These are phyloP conservation scores for Phaffia australis DNA, from an alignment of 768 basidiomycete genomes.

Conservation along the genomic window DNA sequence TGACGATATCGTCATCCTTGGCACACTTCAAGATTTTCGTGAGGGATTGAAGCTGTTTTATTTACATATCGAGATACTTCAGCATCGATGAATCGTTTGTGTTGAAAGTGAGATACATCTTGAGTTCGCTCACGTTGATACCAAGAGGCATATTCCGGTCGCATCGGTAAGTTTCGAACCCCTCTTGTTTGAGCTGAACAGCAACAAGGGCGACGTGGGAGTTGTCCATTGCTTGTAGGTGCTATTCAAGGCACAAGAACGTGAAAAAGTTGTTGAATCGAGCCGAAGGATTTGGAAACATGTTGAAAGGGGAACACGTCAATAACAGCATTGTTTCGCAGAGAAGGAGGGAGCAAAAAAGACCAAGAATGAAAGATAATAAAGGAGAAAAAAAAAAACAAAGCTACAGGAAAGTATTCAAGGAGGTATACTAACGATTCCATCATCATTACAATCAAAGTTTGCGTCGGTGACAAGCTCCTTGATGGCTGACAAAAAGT, in stretches of 20 bases:
- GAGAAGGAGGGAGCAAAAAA: background rate
- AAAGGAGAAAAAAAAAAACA: background rate
- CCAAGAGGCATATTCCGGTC: conserved; percentile 68
- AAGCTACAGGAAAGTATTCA: background rate
- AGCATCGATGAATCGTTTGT: conserved; percentile 16
- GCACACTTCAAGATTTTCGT: conserved; percentile 96
- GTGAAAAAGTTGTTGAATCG: background rate
- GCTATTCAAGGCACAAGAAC: conserved; percentile 38
- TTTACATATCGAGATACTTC: background rate
- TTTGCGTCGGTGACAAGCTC: conserved; percentile 96
- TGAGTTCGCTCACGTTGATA: conserved; percentile 36
- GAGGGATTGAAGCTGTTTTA: conserved; percentile 60
- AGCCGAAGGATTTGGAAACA: background rate
- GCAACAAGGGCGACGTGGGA: conserved; percentile 96
- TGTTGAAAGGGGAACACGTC: background rate
- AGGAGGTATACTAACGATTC: conserved; percentile 51
- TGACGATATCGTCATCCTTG: conserved; percentile 86
- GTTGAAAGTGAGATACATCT: background rate
- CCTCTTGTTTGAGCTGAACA: conserved; percentile 63
- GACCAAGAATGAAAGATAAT: background rate
- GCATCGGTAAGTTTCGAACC: conserved; percentile 77
- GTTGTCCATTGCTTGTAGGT: conserved; percentile 98
- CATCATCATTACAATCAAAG: conserved; percentile 93
- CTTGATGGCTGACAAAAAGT: conserved; percentile 64
- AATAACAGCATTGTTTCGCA: background rate